Evolutionary conservation across 1,284 basidiomycete genomes (phyloP).

Genomic region (Blastosporella zonata): DNA sequence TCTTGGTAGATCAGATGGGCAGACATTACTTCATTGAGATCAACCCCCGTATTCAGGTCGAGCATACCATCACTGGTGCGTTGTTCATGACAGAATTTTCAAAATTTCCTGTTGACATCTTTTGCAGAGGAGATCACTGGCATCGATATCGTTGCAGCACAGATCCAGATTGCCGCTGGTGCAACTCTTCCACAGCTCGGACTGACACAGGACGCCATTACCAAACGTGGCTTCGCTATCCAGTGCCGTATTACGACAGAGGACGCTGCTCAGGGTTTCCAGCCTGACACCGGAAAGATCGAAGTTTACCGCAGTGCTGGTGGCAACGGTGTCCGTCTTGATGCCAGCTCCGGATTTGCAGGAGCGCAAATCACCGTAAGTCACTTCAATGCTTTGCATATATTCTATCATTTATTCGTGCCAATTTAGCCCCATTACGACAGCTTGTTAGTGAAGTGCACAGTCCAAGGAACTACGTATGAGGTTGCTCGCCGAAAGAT

Average conservation of each 20-base stretch:
- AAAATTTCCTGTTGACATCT: constrained; percentile 12
- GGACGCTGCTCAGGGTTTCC: constrained; percentile 88
- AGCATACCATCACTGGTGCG: constrained; percentile 93
- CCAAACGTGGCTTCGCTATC: constrained; percentile 95
- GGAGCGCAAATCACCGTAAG: constrained; percentile 96
- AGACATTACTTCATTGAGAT: constrained; percentile 99
- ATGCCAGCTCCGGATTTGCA: constrained; percentile 97
- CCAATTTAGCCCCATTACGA: constrained; percentile 87
- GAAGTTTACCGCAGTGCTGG: constrained; percentile 99
- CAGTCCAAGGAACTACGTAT: constrained; percentile 95
- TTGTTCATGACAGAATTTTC: constrained; percentile 14
- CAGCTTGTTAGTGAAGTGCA: constrained; percentile 95
- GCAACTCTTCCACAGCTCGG: constrained; percentile 95
- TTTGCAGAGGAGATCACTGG: constrained; percentile 95
- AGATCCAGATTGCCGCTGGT: constrained; percentile 98
- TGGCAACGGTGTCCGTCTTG: constrained; percentile 97
- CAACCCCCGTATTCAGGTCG: constrained; percentile 97
- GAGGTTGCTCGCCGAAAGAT: constrained; percentile 99
- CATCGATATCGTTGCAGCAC: constrained; percentile 97
- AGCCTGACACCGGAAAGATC: constrained; percentile 99
- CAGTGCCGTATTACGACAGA: constrained; percentile 99
- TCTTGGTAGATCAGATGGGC: constrained; percentile 93
- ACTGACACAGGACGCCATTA: constrained; percentile 94
- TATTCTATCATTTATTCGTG: neutral
- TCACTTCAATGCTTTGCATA: constrained; percentile 1